Percentiles rank a stretch among this genome's conserved stretches.
Conservation (phyloP, 176 grass and related monocot genomes). For the Juncus effusus region DNA sequence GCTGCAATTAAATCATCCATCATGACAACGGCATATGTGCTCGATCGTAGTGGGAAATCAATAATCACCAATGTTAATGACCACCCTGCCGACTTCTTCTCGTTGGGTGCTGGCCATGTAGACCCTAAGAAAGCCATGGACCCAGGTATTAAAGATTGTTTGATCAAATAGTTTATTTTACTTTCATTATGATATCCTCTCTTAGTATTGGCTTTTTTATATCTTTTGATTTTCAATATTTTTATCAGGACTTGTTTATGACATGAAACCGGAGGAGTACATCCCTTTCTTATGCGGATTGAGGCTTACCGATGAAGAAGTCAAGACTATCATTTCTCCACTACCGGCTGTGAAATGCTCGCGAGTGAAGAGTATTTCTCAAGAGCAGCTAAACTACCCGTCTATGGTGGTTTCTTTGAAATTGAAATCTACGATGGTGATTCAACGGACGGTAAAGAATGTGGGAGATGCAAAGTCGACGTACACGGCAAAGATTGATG, state of each 20-base stretch:
- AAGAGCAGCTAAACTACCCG: slow-evolving; percentile 20
- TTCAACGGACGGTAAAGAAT: slow-evolving; percentile 21
- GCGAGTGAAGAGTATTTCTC: slow-evolving; percentile 2
- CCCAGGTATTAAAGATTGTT: not conserved
- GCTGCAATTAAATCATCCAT: slow-evolving; percentile 25
- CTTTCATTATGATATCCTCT: no score
- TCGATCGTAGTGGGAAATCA: not conserved
- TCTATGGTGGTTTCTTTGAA: not conserved
- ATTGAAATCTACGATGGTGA: not conserved
- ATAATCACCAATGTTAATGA: not conserved
- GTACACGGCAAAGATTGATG: not conserved
- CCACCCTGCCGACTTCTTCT: not conserved
- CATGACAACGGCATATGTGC: slow-evolving; percentile 4
- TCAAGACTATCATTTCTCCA: not conserved
- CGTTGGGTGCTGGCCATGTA: slow-evolving; percentile 24
- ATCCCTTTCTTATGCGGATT: slow-evolving; percentile 17
- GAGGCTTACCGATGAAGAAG: not conserved
- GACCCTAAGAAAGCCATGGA: slow-evolving; percentile 11
- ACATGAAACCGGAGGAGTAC: not conserved
- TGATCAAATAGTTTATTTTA: no score
- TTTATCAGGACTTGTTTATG: slow-evolving; percentile 18
- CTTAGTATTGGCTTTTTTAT: no score
- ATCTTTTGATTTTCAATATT: no score
- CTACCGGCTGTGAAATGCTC: not conserved
- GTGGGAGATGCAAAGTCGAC: slow-evolving; percentile 6